A percentile compares a stretch with the other conserved stretches of the same genome.
phyloP scores from a whole-genome alignment of 2,329 filamentous ascomycete genomes.

The Capronia epimyces region DNA sequence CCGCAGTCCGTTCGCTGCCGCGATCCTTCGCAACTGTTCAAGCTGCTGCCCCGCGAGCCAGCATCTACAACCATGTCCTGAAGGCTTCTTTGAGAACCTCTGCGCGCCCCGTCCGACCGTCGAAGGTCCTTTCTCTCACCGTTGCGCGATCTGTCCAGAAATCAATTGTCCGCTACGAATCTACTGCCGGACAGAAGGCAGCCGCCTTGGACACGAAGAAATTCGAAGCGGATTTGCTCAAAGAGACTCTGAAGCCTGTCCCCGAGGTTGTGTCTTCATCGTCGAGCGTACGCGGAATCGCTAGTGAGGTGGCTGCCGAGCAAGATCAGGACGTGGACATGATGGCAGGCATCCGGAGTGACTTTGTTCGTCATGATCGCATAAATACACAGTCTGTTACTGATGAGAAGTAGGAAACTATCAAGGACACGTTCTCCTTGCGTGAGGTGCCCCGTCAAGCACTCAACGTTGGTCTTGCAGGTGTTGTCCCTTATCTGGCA shows the following conservation, averaged over 20 bases:
- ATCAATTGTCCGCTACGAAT: slow-evolving; percentile 47
- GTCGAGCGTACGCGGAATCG: slow-evolving; percentile 52
- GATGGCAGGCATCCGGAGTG: slow-evolving; percentile 49
- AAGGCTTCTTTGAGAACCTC: slow-evolving; percentile 40
- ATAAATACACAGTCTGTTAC: not conserved
- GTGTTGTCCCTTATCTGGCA: slow-evolving; percentile 76
- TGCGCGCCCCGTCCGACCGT: slow-evolving; percentile 36
- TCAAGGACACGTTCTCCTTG: slow-evolving; percentile 66
- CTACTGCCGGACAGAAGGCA: slow-evolving; percentile 29
- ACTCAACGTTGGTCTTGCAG: slow-evolving; percentile 64
- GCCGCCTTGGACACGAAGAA: slow-evolving; percentile 32
- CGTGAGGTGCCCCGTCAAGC: slow-evolving; percentile 61
- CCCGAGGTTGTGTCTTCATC: slow-evolving; percentile 57
- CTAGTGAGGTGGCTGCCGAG: slow-evolving; percentile 36
- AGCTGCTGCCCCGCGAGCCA: slow-evolving; percentile 20
- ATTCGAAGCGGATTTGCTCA: slow-evolving; percentile 48
- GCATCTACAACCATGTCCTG: slow-evolving; percentile 38
- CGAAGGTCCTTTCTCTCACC: slow-evolving; percentile 40
- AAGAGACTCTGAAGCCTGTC: slow-evolving; percentile 53
- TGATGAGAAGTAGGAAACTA: slow-evolving; percentile 47
- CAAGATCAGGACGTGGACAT: slow-evolving; percentile 44
- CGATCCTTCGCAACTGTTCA: slow-evolving; percentile 38
- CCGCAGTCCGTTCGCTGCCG: slow-evolving; percentile 42
- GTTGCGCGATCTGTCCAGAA: slow-evolving; percentile 44
- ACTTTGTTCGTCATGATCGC: slow-evolving; percentile 50